A percentile compares a stretch with the other conserved stretches of the same genome.
phyloP scores from a whole-genome alignment of 352 stramenopile species.

The Elongisporangium undulatum region DNA sequence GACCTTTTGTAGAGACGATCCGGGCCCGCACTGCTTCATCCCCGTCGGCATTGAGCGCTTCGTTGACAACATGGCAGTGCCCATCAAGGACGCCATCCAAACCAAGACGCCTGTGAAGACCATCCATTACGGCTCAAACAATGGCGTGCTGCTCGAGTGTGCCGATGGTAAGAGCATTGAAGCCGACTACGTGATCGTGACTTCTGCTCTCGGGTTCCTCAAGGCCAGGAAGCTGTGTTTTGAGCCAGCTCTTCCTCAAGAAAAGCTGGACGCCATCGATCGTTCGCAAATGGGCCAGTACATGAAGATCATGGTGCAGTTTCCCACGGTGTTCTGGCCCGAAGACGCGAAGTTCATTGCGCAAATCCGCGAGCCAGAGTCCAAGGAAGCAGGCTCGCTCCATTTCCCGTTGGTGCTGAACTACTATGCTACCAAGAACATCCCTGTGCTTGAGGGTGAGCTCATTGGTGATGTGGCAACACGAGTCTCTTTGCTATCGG shows the following conservation, averaged over 20 bases:
- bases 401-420: slow-evolving; percentile 58
- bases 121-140: slow-evolving; percentile 16
- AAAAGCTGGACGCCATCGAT: slow-evolving; percentile 34
- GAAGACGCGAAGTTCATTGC: slow-evolving; percentile 32
- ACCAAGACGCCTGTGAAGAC: slow-evolving; percentile 12
- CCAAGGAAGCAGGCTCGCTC: slow-evolving; percentile 8
- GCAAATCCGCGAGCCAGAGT: slow-evolving; percentile 15
- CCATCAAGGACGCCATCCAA: slow-evolving; percentile 18
- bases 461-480: slow-evolving; percentile 34
- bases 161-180: slow-evolving; percentile 13
- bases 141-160: slow-evolving; percentile 26
- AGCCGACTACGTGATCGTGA: slow-evolving; percentile 43
- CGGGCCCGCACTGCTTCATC: slow-evolving; percentile 50
- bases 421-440: slow-evolving; percentile 35
- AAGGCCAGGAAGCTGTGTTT: slow-evolving; percentile 37
- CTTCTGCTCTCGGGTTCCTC: slow-evolving; percentile 45
- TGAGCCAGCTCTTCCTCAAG: slow-evolving; percentile 27
- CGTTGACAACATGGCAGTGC: slow-evolving; percentile 22
- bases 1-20: no score
- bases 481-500: slow-evolving; percentile 24
- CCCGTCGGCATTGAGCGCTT: slow-evolving; percentile 33
- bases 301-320: slow-evolving; percentile 71
- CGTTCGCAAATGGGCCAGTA: slow-evolving; percentile 54
- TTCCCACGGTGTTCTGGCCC: slow-evolving; percentile 52
- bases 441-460: slow-evolving; percentile 46